Evolutionary conservation across 75 land plant species (phyloP).

Genomic region (Larix kaempferi): DNA sequence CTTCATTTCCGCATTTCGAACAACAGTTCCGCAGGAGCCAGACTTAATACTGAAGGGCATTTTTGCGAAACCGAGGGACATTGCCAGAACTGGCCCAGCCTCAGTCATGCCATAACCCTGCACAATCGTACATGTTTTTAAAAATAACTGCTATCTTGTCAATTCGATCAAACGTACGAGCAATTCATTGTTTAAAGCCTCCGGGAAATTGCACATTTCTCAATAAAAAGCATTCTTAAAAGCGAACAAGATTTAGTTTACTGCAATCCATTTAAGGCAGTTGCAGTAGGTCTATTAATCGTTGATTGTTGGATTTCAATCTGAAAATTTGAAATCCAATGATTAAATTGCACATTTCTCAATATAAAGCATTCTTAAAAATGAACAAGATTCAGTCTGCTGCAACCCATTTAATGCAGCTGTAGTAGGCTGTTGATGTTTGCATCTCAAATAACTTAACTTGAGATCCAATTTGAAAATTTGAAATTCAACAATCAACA

Average conservation of each 20-base stretch:
- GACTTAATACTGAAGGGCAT: conserved; percentile 52
- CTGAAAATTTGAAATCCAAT: no score
- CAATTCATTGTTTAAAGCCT: not conserved
- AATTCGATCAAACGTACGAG: not conserved
- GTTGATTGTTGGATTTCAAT: no score
- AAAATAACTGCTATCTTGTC: not conserved
- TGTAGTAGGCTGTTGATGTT: not conserved
- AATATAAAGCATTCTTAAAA: no score
- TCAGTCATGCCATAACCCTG: conserved; percentile 98
- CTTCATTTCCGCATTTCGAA: conserved; percentile 82
- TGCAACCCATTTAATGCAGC: not conserved
- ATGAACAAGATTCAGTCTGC: no score
- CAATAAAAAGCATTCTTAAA: no score
- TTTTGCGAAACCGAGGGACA: conserved; percentile 76
- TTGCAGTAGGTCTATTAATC: no score
- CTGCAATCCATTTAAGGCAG: not conserved
- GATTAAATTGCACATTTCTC: no score
- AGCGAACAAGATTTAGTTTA: no score
- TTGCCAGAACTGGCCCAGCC: conserved; percentile 77
- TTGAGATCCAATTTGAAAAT: no score
- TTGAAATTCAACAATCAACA: no score
- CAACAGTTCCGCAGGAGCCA: conserved; percentile 80
- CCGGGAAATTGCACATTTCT: not conserved
- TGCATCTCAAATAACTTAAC: no score
- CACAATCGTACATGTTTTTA: not conserved